Evolutionary conservation across 1,284 basidiomycete species (phyloP).

Genomic region (Boletus semigastroideus): DNA sequence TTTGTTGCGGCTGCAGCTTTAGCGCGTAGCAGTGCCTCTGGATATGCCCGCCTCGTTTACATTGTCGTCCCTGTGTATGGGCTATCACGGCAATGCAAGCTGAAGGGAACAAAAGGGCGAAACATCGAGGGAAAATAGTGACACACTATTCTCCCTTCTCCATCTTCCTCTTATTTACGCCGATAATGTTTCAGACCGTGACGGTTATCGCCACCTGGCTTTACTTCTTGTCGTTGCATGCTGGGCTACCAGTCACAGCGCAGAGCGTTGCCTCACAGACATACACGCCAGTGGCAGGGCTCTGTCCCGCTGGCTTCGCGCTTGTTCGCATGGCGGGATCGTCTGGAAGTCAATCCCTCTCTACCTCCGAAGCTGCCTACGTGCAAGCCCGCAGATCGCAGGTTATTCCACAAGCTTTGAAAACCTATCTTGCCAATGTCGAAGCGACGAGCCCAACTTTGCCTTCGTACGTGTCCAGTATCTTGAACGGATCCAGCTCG

Average conservation of each 20-base stretch:
- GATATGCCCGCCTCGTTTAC: too few species aligned
- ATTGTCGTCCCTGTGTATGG: too few species aligned
- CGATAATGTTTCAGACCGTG: too few species aligned
- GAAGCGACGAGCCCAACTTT: conserved; percentile 26
- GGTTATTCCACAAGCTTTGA: conserved; percentile 34
- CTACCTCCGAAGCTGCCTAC: conserved; percentile 32
- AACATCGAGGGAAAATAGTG: not conserved
- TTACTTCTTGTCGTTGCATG: conserved; percentile 7
- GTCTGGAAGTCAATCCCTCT: conserved; percentile 31
- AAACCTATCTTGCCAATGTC: conserved; percentile 37
- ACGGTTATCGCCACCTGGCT: conserved; percentile 7
- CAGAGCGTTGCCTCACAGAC: conserved; percentile 25
- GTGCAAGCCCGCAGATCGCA: conserved; percentile 30
- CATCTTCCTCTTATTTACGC: not conserved
- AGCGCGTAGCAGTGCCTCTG: too few species aligned
- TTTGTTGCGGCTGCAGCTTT: too few species aligned
- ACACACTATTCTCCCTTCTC: not conserved
- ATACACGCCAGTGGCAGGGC: conserved; percentile 27
- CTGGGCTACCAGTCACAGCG: conserved; percentile 14
- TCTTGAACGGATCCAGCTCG: conserved; percentile 28
- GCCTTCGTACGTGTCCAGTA: conserved; percentile 36
- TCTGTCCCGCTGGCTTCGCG: conserved; percentile 32
- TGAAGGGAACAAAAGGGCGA: too few species aligned
- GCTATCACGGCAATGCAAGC: too few species aligned
- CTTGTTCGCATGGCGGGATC: conserved; percentile 36